Conservation (phyloP, 768 basidiomycete species). For the Boletus tylopilopsis region DNA sequence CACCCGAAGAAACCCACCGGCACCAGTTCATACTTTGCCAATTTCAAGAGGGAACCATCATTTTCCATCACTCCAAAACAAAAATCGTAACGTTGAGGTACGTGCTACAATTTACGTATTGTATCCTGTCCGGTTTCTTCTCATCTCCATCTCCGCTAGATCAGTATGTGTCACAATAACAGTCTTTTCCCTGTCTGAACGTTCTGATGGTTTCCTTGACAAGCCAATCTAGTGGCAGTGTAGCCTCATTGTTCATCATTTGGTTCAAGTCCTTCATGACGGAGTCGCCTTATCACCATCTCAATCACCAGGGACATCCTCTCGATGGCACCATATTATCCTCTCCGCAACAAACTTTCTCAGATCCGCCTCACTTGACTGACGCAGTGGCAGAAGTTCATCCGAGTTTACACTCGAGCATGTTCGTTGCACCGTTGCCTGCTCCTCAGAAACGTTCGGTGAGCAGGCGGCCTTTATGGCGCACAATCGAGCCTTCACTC, state of each 20-base stretch:
- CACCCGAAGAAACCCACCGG: no score
- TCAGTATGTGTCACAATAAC: not conserved
- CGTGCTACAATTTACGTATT: no score
- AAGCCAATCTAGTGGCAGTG: not conserved
- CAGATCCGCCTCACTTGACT: not conserved
- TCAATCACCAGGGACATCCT: conserved; percentile 6
- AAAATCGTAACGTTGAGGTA: no score
- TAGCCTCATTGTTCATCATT: conserved; percentile 8
- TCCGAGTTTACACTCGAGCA: not conserved
- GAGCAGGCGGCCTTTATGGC: conserved; percentile 4
- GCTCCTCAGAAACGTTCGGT: not conserved
- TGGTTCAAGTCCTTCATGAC: conserved; percentile 7
- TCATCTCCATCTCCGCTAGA: no score
- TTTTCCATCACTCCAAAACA: no score
- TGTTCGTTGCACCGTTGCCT: conserved; percentile 4
- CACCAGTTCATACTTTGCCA: no score
- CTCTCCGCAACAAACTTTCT: not conserved
- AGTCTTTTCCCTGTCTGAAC: not conserved
- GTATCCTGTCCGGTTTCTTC: no score
- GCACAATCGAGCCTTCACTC: conserved; percentile 1
- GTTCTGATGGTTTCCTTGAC: not conserved
- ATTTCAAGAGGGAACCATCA: no score
- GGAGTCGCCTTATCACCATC: conserved; percentile 20
- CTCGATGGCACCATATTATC: not conserved
- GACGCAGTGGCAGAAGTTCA: not conserved